Evolutionary conservation across 495 filamentous ascomycete genomes (phyloP), one percentile per base, ranked within the genome.

Genomic region (Penicillium riverlandense): DNA sequence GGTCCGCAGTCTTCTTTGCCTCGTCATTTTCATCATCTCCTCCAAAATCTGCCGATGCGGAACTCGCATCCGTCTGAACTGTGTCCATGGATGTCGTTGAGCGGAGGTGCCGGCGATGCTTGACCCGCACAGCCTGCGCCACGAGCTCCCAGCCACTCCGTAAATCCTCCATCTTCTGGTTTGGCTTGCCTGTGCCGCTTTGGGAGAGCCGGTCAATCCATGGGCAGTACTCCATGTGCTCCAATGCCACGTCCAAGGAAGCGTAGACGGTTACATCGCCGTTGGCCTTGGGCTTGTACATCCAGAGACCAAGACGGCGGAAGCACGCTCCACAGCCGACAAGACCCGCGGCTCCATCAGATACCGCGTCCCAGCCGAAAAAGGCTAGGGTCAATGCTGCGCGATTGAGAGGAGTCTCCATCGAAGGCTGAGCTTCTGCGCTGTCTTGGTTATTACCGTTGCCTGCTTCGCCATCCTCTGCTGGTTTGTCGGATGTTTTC

Each of bases 271-370:
- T 67, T 7, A 76, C 69, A 16, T 77, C 77, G 11, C 71, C 75
- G 4, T 79, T 63, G 13, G 74, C 63, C 42, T 74, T 69, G 7
- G 70, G 67, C 36, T 82, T 86, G 69, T 95, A 98, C 66, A 98
- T 82, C 92, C 92, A 98, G 7, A 98, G 75, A 1, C 94, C 92
- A 1, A 97, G 72, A 7, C 89, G 80, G 47, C 90, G 80, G 54
- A 96, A 88, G 57, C 92, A 98, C 32, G 84, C 84, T 38, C 77
- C 69, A 59, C 92, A 98, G 0, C 78, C 80, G 11, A 82, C 82
- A n/a, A 88, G 66, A 37, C 82, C 85, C 3, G 82, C 74, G 13
- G 77, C 72, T 29, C 75, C 74, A 56, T 87, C 82, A 11, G 66
- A 70, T 16, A 84, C 76, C 35, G 79, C 79, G 50, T 85, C 78